Percentiles rank a stretch among this genome's conserved stretches.
Evolutionary conservation across 805 yeast genomes (phyloP).

Genomic region (Cyberlindnera euphorbiiphila): DNA sequence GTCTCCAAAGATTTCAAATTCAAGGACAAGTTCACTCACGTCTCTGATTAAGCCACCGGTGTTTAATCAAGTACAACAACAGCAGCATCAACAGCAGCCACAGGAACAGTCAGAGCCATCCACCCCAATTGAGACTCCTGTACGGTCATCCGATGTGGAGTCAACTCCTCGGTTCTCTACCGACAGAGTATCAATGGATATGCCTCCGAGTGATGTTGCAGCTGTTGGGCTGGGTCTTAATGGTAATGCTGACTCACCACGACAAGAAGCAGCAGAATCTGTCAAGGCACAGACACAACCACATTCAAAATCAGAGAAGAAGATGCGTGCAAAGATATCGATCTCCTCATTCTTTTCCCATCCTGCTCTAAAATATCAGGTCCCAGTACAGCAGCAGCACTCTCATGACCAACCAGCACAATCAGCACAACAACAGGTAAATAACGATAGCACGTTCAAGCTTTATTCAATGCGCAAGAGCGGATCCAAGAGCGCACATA

Average conservation of each 20-base stretch:
- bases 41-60: constrained; percentile 10
- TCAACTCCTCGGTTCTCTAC: constrained; percentile 6
- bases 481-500: not conserved
- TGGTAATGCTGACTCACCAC: not conserved
- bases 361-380: no score
- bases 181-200: not conserved
- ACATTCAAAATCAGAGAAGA: no score
- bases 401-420: no score
- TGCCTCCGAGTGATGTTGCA: not conserved
- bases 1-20: constrained; percentile 2
- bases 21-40: constrained; percentile 16
- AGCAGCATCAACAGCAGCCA: not conserved
- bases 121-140: constrained; percentile 6
- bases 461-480: constrained; percentile 4
- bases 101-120: not conserved
- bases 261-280: not conserved
- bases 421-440: no score
- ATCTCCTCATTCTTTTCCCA: no score
- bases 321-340: no score
- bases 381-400: no score
- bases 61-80: not conserved
- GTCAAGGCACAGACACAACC: no score
- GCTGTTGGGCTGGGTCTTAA: not conserved
- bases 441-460: constrained; percentile 2
- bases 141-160: constrained; percentile 7